phyloP scores from a whole-genome alignment of 306 rosid species.

The Quercus agrifolia region DNA sequence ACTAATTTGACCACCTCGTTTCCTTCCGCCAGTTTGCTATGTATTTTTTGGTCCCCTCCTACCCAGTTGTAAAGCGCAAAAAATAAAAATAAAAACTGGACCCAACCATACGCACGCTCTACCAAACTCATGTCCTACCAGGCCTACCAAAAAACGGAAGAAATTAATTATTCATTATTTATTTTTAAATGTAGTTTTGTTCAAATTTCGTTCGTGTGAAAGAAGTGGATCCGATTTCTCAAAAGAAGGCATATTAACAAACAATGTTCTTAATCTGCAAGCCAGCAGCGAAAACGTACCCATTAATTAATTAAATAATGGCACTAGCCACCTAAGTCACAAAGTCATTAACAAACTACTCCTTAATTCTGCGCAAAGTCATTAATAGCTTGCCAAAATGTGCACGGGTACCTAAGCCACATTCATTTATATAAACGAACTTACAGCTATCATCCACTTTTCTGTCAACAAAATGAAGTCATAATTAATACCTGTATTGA shows the following conservation, averaged over 20 bases:
- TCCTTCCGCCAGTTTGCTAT: neutral
- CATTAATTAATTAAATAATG: too few species aligned
- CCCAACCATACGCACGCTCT: neutral
- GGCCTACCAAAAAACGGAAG: neutral
- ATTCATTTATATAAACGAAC: neutral
- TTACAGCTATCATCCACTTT: slow-evolving; percentile 48
- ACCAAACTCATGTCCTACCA: neutral
- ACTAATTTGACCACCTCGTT: neutral
- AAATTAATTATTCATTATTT: too few species aligned
- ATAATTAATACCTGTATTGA: neutral
- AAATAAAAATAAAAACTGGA: neutral
- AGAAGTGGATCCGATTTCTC: too few species aligned
- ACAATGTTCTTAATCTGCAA: too few species aligned
- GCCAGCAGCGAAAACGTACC: too few species aligned
- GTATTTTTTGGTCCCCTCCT: neutral
- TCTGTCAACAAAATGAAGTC: neutral
- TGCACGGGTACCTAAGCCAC: neutral
- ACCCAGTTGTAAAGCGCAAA: neutral
- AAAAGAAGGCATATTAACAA: too few species aligned
- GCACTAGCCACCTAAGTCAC: neutral
- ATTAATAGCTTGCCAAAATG: neutral
- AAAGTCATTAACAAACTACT: neutral
- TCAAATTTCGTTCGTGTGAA: too few species aligned
- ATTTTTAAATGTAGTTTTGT: too few species aligned
- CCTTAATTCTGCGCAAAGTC: neutral